Percentiles rank a stretch among this genome's conserved stretches.
Conservation (phyloP, 2,329 filamentous ascomycete species). For the Sporothrix schenckii region DNA sequence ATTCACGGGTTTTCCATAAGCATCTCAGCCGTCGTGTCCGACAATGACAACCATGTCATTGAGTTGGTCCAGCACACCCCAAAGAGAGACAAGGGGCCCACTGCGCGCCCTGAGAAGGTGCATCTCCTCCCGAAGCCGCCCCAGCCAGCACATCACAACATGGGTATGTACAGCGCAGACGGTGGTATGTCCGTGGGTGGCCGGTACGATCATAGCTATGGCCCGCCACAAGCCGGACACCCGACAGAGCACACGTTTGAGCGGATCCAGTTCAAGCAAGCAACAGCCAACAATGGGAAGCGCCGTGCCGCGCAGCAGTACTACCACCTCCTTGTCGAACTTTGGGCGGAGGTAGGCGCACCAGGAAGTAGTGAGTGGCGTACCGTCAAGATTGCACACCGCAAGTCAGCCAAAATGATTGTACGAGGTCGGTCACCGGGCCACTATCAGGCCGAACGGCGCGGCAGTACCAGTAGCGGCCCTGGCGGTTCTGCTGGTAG, state of each 20-base stretch:
- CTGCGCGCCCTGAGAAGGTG: slow-evolving; percentile 70
- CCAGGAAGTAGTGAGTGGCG: slow-evolving; percentile 49
- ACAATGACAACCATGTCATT: slow-evolving; percentile 72
- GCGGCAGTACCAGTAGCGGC: slow-evolving; percentile 70
- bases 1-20: slow-evolving; percentile 79
- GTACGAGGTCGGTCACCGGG: slow-evolving; percentile 83
- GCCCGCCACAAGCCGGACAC: slow-evolving; percentile 45
- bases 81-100: slow-evolving; percentile 86
- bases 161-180: slow-evolving; percentile 49
- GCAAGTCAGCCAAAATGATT: slow-evolving; percentile 78
- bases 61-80: slow-evolving; percentile 89
- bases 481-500: slow-evolving; percentile 65
- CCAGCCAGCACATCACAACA: slow-evolving; percentile 52
- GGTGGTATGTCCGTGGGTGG: slow-evolving; percentile 24
- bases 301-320: slow-evolving; percentile 87
- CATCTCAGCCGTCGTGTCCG: slow-evolving; percentile 81
- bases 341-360: slow-evolving; percentile 69
- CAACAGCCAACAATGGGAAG: slow-evolving; percentile 92
- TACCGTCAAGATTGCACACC: slow-evolving; percentile 71
- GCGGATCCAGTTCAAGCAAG: slow-evolving; percentile 91
- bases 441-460: slow-evolving; percentile 73
- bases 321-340: slow-evolving; percentile 86
- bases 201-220: slow-evolving; percentile 51
- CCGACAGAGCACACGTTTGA: slow-evolving; percentile 71
- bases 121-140: slow-evolving; percentile 68